Percentiles rank a stretch among this genome's conserved stretches.
These are phyloP conservation scores for Nasturtium officinale DNA, from an alignment of 345 rosid genomes.

Conservation along the genomic window DNA sequence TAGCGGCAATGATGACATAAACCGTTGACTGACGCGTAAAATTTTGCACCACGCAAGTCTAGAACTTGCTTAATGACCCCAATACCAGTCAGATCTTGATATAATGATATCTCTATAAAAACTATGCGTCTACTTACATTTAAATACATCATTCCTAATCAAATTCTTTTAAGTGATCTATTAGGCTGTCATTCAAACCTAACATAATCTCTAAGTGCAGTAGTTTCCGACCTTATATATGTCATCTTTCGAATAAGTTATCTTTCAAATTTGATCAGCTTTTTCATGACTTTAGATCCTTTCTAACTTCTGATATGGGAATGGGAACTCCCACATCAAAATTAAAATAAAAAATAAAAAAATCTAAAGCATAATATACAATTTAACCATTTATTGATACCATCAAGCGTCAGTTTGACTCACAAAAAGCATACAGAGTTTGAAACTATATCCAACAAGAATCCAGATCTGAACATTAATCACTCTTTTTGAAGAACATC, in stretches of 20 bases:
- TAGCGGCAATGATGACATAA: not conserved
- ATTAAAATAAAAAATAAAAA: too few species aligned
- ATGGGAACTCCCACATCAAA: not conserved
- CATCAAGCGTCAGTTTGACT: not conserved
- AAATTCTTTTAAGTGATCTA: too few species aligned
- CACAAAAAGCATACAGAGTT: not conserved
- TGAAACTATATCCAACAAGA: not conserved
- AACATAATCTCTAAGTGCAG: not conserved
- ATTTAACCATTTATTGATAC: too few species aligned
- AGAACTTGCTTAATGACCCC: not conserved
- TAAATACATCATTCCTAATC: not conserved
- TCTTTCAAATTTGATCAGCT: not conserved
- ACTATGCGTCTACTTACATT: not conserved
- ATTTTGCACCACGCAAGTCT: not conserved
- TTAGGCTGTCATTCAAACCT: not conserved
- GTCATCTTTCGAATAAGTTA: not conserved
- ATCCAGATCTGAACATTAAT: not conserved
- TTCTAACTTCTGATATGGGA: not conserved
- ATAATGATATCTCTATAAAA: not conserved
- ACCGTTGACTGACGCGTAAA: not conserved
- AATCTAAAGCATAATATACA: not conserved
- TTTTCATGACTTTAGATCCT: not conserved
- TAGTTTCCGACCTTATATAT: not conserved
- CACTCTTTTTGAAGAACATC: not conserved
- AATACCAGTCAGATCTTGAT: not conserved